Percentiles rank a stretch among this genome's conserved stretches.
phyloP scores from a whole-genome alignment of 352 stramenopile genomes.

The Peronospora belbahrii region DNA sequence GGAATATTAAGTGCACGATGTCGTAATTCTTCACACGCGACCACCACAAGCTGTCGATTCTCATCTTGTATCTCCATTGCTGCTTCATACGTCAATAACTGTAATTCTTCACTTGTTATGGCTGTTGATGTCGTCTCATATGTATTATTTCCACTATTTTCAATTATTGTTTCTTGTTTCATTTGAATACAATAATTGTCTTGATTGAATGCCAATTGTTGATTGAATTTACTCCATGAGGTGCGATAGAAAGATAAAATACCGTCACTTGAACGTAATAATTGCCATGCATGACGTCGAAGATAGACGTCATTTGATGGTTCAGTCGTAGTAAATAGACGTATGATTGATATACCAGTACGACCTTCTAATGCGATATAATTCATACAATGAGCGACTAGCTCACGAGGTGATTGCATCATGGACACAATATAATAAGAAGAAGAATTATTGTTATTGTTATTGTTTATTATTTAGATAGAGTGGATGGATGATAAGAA shows the following conservation, averaged over 20 bases:
- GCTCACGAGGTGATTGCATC: conserved; percentile 24
- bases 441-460: no score
- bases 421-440: conserved; percentile 3
- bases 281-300: conserved; percentile 45
- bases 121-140: no score
- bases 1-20: conserved; percentile 64
- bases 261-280: conserved; percentile 33
- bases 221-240: no score
- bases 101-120: conserved; percentile 11
- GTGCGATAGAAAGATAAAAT: conserved; percentile 47
- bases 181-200: background rate
- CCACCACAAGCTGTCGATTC: conserved; percentile 19
- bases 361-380: conserved; percentile 52
- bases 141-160: no score
- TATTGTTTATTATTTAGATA: no score
- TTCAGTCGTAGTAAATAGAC: conserved; percentile 39
- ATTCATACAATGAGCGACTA: conserved; percentile 56
- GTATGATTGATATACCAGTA: conserved; percentile 30
- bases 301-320: conserved; percentile 31
- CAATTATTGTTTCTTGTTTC: background rate
- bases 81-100: conserved; percentile 18
- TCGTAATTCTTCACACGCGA: conserved; percentile 58
- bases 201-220: no score
- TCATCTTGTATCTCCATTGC: conserved; percentile 2
- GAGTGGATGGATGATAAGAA: no score